These are phyloP conservation scores for Solanum appendiculatum DNA, from an alignment of 257 asterid species.

Conservation along the genomic window DNA sequence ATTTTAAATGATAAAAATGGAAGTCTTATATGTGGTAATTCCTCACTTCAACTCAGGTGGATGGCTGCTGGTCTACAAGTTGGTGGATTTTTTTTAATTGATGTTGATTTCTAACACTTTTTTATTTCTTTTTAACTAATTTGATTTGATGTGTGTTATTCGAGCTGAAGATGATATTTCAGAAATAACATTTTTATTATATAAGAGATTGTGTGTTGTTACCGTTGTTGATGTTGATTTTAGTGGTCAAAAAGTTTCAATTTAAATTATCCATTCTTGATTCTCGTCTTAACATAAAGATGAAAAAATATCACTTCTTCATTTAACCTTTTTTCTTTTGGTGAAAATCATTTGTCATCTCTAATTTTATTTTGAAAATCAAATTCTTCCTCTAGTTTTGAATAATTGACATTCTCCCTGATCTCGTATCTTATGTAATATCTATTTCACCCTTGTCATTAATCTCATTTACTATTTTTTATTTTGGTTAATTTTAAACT, in stretches of 20 bases:
- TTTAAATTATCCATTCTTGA: no score
- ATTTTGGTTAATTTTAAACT: not conserved
- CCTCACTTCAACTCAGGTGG: not conserved
- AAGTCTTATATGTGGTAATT: not conserved
- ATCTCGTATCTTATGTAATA: not conserved
- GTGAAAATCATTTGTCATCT: not conserved
- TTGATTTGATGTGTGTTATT: no score
- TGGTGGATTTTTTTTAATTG: not conserved
- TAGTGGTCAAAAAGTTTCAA: no score
- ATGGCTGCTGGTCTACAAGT: not conserved
- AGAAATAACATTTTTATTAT: not conserved
- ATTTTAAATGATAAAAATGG: not conserved
- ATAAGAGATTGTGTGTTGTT: not conserved
- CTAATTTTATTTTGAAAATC: no score
- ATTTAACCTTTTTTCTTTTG: not conserved
- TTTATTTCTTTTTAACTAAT: no score
- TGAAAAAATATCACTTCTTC: not conserved
- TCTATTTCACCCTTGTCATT: not conserved
- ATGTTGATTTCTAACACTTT: no score
- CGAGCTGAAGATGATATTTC: accelerated
- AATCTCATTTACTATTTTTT: not conserved
- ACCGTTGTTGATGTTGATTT: no score
- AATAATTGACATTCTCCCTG: no score
- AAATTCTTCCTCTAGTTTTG: not conserved
- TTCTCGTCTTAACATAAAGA: not conserved